A percentile compares a stretch with the other conserved stretches of the same genome.
phyloP scores from a whole-genome alignment of 768 basidiomycete genomes.

The Calvatia gigantea region DNA sequence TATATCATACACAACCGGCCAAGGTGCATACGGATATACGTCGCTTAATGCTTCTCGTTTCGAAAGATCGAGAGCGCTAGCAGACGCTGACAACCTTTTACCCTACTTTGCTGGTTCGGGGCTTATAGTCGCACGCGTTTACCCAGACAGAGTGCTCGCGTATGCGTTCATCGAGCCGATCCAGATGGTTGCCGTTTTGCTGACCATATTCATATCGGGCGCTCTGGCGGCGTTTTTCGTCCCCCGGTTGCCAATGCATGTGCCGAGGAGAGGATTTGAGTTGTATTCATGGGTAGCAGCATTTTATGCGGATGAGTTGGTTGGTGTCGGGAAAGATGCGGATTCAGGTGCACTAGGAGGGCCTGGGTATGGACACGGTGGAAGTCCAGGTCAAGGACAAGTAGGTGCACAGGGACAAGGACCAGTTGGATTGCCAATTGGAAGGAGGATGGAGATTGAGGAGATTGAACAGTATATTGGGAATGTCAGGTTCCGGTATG shows the following conservation, averaged over 20 bases:
- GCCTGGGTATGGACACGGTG: neutral
- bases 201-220: conserved; percentile 25
- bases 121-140: conserved; percentile 30
- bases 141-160: conserved; percentile 27
- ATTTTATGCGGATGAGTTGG: conserved; percentile 20
- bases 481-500: conserved; percentile 8
- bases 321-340: neutral
- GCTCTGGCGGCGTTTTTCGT: conserved; percentile 25
- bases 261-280: conserved; percentile 24
- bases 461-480: conserved; percentile 5
- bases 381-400: neutral
- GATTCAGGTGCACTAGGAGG: neutral
- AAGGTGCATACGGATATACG: conserved; percentile 35
- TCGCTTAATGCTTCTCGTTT: conserved; percentile 29
- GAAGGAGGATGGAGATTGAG: conserved; percentile 9
- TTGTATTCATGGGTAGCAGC: conserved; percentile 24
- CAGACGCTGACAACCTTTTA: conserved; percentile 37
- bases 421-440: conserved; percentile 2
- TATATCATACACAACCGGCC: conserved; percentile 33
- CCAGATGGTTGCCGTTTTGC: conserved; percentile 23
- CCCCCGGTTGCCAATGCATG: conserved; percentile 20
- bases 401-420: neutral
- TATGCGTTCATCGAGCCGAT: conserved; percentile 21
- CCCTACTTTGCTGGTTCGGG: conserved; percentile 40
- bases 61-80: conserved; percentile 29